A percentile compares a stretch with the other conserved stretches of the same genome.
Evolutionary conservation across 2,329 filamentous ascomycete species (phyloP).

Genomic region (Hymenoscyphus salicellus): DNA sequence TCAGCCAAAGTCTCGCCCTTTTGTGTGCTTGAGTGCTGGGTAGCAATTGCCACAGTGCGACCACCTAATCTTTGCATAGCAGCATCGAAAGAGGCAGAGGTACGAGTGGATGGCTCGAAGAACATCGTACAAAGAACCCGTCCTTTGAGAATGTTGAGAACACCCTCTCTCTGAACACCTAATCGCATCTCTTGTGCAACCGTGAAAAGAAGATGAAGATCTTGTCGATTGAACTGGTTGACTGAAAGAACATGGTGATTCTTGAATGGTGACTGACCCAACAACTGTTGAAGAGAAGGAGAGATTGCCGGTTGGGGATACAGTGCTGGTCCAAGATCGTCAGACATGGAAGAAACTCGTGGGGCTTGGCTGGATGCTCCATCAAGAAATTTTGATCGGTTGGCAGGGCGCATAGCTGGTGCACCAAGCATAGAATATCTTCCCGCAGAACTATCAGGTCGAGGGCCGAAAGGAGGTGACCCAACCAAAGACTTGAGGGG

Average conservation of each 20-base stretch:
- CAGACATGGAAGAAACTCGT: conserved; percentile 36
- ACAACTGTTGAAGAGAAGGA: conserved; percentile 66
- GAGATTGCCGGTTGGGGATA: conserved; percentile 51
- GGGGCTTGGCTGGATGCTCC: conserved; percentile 36
- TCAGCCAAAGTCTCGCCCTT: conserved; percentile 95
- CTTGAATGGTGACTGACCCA: conserved; percentile 82
- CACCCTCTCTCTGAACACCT: conserved; percentile 87
- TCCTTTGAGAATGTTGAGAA: conserved; percentile 81
- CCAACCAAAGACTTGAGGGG: conserved; percentile 47
- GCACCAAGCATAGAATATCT: conserved; percentile 37
- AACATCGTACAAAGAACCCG: conserved; percentile 89
- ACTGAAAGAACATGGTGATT: conserved; percentile 88
- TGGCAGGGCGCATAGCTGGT: conserved; percentile 36
- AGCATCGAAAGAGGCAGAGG: conserved; percentile 91
- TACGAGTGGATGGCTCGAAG: conserved; percentile 95
- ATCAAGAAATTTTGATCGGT: conserved; percentile 38
- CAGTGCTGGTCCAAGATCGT: conserved; percentile 47
- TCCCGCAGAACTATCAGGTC: conserved; percentile 38
- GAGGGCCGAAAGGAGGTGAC: conserved; percentile 30
- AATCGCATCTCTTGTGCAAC: conserved; percentile 97
- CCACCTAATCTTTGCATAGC: conserved; percentile 98
- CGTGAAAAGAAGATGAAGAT: conserved; percentile 91
- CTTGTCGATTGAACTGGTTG: conserved; percentile 79
- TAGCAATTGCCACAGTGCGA: conserved; percentile 76
- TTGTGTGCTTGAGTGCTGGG: conserved; percentile 79